Evolutionary conservation across 148 eudicot species (phyloP), one percentile per base, ranked within the genome.

Genomic region (Fagopyrum homotropicum): DNA sequence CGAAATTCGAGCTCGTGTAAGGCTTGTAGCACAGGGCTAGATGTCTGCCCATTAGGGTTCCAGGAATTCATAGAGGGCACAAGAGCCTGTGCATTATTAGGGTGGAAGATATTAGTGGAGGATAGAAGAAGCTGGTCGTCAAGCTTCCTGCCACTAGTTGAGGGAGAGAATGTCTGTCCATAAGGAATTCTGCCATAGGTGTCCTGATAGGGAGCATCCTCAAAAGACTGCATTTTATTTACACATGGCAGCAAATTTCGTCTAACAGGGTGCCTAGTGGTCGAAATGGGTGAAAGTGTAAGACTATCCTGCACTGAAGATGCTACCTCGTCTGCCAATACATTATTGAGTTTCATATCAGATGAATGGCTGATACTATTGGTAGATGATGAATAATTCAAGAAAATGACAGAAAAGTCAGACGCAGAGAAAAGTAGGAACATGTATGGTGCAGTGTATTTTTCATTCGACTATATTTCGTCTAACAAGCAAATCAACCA

Each of bases 1-100:
- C 86, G 76, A 60, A 83, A 92, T 50, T 88, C 89, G 45, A 92
- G 86, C 69, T 84, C 83, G 12, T 75, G 79, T 45, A 92, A 79
- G 16, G 72, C 87, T 44, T 75, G 71, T 55, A 75, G 47, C 45
- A 77, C 80, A 45, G 76, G 29, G 77, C 79, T 74, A 7, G 76
- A 26, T 77, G 26, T 29, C 45, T 4, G 59, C 43, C 1, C 16
- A 49, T 54, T 59, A 17, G 69, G 63, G 46, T 7, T 76, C 45
- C 45, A 77, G 63, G 43, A 60, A 51, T 43, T 77, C 29, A 44
- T 30, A 56, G 71, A 12, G 29, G 78, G 75, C 72, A 77, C 57
- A 63, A 63, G 3, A 63, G 45, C 69, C 16, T 30, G 45, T 30
- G 69, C 69, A 63, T 56, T 56, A 19, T 19, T 59, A 8, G 64